phyloP scores from a whole-genome alignment of 2,329 filamentous ascomycete genomes.

The Claviceps capensis region DNA sequence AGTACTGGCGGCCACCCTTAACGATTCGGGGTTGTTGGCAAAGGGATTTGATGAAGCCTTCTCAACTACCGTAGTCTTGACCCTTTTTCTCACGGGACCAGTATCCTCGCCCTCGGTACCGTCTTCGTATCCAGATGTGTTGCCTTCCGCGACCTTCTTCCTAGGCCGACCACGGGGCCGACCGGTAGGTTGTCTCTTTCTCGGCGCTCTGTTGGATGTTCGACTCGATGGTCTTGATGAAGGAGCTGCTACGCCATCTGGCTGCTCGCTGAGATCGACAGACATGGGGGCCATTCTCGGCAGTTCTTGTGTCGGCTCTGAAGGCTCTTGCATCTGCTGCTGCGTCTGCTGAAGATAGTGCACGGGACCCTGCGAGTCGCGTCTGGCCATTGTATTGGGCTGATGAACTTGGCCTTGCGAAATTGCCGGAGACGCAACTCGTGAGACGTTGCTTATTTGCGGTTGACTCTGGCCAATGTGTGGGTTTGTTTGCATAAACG shows the following conservation, averaged over 20 bases:
- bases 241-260: conserved; percentile 10
- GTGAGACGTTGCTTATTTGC: conserved; percentile 15
- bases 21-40: conserved; percentile 59
- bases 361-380: conserved; percentile 14
- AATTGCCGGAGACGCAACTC: conserved; percentile 23
- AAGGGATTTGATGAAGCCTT: conserved; percentile 56
- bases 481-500: conserved; percentile 61
- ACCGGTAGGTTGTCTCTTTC: conserved; percentile 34
- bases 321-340: not conserved
- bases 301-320: conserved; percentile 14
- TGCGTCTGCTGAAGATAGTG: conserved; percentile 10
- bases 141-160: conserved; percentile 44
- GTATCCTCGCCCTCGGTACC: conserved; percentile 44
- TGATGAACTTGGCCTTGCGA: conserved; percentile 15
- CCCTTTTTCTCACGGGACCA: conserved; percentile 52
- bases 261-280: conserved; percentile 11
- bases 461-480: conserved; percentile 24
- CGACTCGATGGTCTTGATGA: conserved; percentile 47
- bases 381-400: conserved; percentile 10
- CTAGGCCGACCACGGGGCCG: conserved; percentile 42
- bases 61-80: conserved; percentile 59
- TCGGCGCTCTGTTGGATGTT: conserved; percentile 32
- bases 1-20: conserved; percentile 83
- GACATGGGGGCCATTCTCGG: conserved; percentile 23
- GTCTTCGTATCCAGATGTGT: conserved; percentile 63